Percentiles rank a stretch among this genome's conserved stretches.
Conservation (phyloP, 2,329 filamentous ascomycete species). For the Celoporthe dispersa region DNA sequence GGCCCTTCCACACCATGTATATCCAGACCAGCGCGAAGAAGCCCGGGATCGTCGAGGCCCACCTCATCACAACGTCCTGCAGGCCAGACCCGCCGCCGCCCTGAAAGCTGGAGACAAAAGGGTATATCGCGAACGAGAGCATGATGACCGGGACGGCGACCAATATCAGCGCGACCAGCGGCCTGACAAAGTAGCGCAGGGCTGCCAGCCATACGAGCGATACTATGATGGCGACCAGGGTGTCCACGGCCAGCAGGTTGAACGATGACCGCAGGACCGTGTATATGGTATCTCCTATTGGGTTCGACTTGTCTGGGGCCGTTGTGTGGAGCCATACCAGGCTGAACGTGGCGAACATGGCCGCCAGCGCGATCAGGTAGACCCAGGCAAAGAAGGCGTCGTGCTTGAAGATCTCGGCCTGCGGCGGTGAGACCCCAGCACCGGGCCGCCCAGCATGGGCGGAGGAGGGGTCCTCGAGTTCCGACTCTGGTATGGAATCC, state of each 20-base stretch:
- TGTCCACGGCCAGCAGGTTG: conserved; percentile 88
- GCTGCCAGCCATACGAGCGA: conserved; percentile 90
- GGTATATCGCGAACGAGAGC: conserved; percentile 88
- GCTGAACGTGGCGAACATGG: conserved; percentile 85
- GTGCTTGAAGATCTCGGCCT: conserved; percentile 75
- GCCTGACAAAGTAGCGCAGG: conserved; percentile 83
- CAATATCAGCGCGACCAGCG: conserved; percentile 80
- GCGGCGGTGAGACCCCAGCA: conserved; percentile 46
- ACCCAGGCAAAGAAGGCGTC: conserved; percentile 92
- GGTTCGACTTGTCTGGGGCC: conserved; percentile 67
- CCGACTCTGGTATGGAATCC: conserved; percentile 51
- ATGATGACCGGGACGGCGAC: conserved; percentile 85
- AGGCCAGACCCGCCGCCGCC: conserved; percentile 73
- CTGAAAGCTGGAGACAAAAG: conserved; percentile 87
- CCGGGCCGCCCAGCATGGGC: conserved; percentile 44
- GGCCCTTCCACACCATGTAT: conserved; percentile 80
- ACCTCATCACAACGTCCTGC: conserved; percentile 91
- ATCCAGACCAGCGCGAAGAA: conserved; percentile 77
- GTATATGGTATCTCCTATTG: conserved; percentile 92
- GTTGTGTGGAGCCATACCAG: conserved; percentile 90
- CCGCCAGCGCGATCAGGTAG: conserved; percentile 82
- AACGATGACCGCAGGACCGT: conserved; percentile 85
- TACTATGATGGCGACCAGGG: conserved; percentile 84
- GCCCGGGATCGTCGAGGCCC: conserved; percentile 78
- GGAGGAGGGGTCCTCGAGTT: conserved; percentile 43